phyloP scores from a whole-genome alignment of 1,139 yeast species.

The Geotrichum aggregatum region DNA sequence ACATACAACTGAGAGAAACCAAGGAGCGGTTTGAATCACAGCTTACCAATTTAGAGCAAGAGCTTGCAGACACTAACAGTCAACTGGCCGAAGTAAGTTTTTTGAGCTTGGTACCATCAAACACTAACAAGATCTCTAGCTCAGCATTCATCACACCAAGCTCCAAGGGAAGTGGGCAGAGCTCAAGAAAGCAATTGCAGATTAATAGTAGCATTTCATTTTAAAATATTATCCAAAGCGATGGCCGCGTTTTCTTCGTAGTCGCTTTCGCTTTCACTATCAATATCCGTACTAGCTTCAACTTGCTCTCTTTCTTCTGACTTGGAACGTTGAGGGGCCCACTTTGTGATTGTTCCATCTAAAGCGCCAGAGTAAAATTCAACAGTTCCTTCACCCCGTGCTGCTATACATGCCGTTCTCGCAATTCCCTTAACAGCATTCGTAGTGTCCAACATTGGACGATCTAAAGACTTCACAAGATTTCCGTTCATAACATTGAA shows the following conservation, averaged over 20 bases:
- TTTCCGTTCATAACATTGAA: constrained; percentile 63
- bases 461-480: constrained; percentile 48
- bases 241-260: constrained; percentile 17
- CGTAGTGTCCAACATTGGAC: constrained; percentile 33
- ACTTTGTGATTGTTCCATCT: constrained; percentile 36
- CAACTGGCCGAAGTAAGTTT: constrained; percentile 21
- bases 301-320: background rate
- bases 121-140: constrained; percentile 19
- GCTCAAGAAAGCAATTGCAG: constrained; percentile 38
- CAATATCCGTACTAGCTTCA: background rate
- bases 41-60: constrained; percentile 36
- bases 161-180: constrained; percentile 33
- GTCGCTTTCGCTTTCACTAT: constrained; percentile 14
- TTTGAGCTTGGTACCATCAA: background rate
- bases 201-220: constrained; percentile 13
- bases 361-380: constrained; percentile 37
- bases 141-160: constrained; percentile 30
- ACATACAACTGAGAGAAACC: constrained; percentile 37
- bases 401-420: constrained; percentile 50
- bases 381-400: constrained; percentile 41
- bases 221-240: constrained; percentile 5
- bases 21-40: constrained; percentile 36
- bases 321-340: constrained; percentile 25
- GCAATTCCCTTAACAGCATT: constrained; percentile 16
- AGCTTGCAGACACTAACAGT: constrained; percentile 31